These are phyloP conservation scores for Skeletonema potamos DNA, from an alignment of 108 stramenopile genomes.

Conservation along the genomic window DNA sequence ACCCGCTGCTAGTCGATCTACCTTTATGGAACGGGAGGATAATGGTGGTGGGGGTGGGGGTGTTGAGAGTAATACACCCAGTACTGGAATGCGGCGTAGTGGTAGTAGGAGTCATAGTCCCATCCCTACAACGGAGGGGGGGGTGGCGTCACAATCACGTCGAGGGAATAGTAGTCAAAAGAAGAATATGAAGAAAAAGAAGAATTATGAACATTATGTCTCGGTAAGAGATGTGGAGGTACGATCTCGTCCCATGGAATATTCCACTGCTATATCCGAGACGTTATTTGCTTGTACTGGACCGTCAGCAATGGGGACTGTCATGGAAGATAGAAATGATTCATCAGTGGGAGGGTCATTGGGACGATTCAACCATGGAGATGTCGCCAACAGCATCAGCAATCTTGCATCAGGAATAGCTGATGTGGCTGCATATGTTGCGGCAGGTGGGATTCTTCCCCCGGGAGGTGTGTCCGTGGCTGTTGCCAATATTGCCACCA, in stretches of 20 bases:
- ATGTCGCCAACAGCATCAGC: not conserved
- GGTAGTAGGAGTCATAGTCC: slow-evolving; percentile 1
- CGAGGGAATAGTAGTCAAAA: slow-evolving; percentile 18
- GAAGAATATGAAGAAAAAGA: not conserved
- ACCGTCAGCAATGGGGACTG: slow-evolving; percentile 28
- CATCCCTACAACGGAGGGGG: not conserved
- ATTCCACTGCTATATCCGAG: slow-evolving; percentile 16
- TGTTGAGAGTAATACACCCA: not conserved
- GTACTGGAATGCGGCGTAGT: not conserved
- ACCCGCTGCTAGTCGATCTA: slow-evolving; percentile 59
- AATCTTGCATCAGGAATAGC: not conserved
- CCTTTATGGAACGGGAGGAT: slow-evolving; percentile 52
- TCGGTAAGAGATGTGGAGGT: slow-evolving; percentile 55
- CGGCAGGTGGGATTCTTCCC: slow-evolving; percentile 25
- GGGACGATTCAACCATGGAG: not conserved
- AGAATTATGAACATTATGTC: not conserved
- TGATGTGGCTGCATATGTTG: slow-evolving; percentile 36
- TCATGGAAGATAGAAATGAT: slow-evolving; percentile 7
- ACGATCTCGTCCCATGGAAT: slow-evolving; percentile 53
- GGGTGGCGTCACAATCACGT: slow-evolving; percentile 1
- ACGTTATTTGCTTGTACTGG: slow-evolving; percentile 42
- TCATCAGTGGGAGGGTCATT: not conserved
- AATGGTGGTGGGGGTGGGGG: slow-evolving; percentile 5
- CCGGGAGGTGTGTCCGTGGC: not conserved
- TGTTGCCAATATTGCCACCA: not conserved